A percentile compares a stretch with the other conserved stretches of the same genome.
Evolutionary conservation across 495 filamentous ascomycete species (phyloP).

Genomic region (Platismatia glauca): DNA sequence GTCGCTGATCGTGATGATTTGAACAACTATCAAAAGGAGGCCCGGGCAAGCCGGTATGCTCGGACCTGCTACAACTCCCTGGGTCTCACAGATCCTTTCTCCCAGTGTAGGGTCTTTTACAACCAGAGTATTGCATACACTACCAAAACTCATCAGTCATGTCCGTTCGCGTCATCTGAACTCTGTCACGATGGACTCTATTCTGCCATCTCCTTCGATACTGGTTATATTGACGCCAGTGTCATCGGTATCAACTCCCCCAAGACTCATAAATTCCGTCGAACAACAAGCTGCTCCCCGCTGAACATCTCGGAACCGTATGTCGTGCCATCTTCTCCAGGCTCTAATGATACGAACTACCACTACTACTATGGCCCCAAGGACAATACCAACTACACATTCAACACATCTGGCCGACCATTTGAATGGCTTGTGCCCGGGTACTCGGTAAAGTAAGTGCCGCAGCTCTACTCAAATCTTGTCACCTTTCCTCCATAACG

Average conservation of each 20-base stretch:
- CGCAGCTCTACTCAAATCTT: neutral
- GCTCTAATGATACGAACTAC: constrained; percentile 14
- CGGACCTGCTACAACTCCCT: constrained; percentile 21
- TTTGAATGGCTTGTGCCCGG: constrained; percentile 22
- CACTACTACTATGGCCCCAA: constrained; percentile 22
- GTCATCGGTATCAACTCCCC: constrained; percentile 22
- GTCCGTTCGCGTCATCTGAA: constrained; percentile 21
- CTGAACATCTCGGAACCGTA: constrained; percentile 21
- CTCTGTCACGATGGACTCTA: constrained; percentile 15
- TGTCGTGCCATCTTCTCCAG: neutral
- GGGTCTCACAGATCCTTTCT: neutral
- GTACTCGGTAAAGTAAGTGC: constrained; percentile 21
- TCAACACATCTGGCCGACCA: constrained; percentile 17
- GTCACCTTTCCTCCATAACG: neutral
- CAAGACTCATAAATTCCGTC: constrained; percentile 17
- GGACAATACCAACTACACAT: constrained; percentile 15
- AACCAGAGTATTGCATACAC: constrained; percentile 19
- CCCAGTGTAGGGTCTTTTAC: constrained; percentile 24
- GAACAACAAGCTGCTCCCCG: constrained; percentile 24
- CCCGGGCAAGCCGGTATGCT: constrained; percentile 22
- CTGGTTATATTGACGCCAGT: constrained; percentile 22
- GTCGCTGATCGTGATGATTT: constrained; percentile 20
- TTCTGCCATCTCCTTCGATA: constrained; percentile 20
- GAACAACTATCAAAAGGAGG: constrained; percentile 17
- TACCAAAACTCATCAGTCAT: constrained; percentile 9